Conservation (phyloP, 768 basidiomycete species). For the Xerocomus brunneocitrinus region DNA sequence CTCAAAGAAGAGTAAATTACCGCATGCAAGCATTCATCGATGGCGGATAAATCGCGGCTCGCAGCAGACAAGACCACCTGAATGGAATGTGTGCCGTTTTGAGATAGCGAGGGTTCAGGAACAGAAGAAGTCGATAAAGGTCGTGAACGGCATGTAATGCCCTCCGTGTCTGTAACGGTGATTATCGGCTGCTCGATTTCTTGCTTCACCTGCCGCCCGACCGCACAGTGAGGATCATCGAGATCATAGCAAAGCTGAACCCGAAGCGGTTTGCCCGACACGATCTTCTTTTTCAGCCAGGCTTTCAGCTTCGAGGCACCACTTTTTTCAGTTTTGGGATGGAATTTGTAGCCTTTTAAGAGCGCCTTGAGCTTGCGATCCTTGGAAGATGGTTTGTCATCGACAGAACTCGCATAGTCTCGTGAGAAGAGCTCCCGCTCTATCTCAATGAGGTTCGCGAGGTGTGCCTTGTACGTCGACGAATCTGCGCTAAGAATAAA, state of each 20-base stretch:
- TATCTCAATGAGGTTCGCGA: constrained; percentile 34
- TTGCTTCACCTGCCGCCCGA: constrained; percentile 35
- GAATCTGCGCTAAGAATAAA: constrained; percentile 34
- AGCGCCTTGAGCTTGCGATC: constrained; percentile 40
- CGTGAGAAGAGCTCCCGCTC: constrained; percentile 31
- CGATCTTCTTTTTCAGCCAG: constrained; percentile 61
- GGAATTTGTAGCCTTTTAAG: constrained; percentile 40
- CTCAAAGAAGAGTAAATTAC: constrained; percentile 36
- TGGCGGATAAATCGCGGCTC: constrained; percentile 51
- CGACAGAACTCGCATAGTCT: constrained; percentile 16
- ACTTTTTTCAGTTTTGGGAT: constrained; percentile 28
- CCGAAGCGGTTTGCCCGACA: constrained; percentile 34
- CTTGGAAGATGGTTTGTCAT: constrained; percentile 24
- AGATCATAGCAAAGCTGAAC: constrained; percentile 40
- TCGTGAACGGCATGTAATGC: constrained; percentile 14
- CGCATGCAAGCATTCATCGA: constrained; percentile 49
- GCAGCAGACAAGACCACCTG: constrained; percentile 49
- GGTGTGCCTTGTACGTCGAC: constrained; percentile 33
- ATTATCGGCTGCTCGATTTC: constrained; percentile 16
- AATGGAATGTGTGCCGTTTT: constrained; percentile 39
- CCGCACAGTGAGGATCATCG: constrained; percentile 37
- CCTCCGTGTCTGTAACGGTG: constrained; percentile 24
- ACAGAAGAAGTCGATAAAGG: background rate
- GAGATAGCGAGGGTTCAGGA: constrained; percentile 23
- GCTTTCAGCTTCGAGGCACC: constrained; percentile 51